phyloP scores from a whole-genome alignment of 768 basidiomycete species.

The Crassisporium funariophilum region DNA sequence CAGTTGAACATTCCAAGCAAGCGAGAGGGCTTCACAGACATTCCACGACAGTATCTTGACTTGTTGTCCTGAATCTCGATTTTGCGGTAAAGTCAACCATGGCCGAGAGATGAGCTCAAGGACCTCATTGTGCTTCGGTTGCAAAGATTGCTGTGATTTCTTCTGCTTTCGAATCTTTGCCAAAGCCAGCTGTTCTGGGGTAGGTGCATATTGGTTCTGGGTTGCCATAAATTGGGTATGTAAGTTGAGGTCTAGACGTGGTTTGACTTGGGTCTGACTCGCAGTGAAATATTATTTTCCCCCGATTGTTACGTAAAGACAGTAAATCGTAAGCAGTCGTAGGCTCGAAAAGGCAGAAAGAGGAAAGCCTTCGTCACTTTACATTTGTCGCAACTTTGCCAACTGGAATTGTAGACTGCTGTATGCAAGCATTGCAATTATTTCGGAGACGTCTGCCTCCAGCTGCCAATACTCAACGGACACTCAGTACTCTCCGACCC shows the following conservation, averaged over 20 bases:
- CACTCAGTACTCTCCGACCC: slow-evolving; percentile 12
- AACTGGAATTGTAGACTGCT: slow-evolving; percentile 6
- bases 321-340: no score
- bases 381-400: neutral
- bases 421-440: slow-evolving; percentile 40
- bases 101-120: slow-evolving; percentile 33
- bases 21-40: slow-evolving; percentile 49
- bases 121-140: neutral
- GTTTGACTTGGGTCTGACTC: neutral
- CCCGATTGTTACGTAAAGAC: no score
- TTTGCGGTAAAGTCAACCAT: slow-evolving; percentile 39
- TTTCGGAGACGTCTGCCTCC: slow-evolving; percentile 23
- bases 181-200: slow-evolving; percentile 59
- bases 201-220: slow-evolving; percentile 26
- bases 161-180: slow-evolving; percentile 56
- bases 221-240: slow-evolving; percentile 1
- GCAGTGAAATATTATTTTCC: no score
- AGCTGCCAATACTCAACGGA: slow-evolving; percentile 15
- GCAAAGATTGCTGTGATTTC: slow-evolving; percentile 29
- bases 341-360: no score
- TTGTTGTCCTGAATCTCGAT: slow-evolving; percentile 22
- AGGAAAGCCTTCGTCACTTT: no score
- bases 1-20: slow-evolving; percentile 8
- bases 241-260: neutral
- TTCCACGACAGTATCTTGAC: slow-evolving; percentile 82